These are phyloP conservation scores for Moniliophthora roreri DNA, from an alignment of 1,284 basidiomycete species.

Conservation along the genomic window DNA sequence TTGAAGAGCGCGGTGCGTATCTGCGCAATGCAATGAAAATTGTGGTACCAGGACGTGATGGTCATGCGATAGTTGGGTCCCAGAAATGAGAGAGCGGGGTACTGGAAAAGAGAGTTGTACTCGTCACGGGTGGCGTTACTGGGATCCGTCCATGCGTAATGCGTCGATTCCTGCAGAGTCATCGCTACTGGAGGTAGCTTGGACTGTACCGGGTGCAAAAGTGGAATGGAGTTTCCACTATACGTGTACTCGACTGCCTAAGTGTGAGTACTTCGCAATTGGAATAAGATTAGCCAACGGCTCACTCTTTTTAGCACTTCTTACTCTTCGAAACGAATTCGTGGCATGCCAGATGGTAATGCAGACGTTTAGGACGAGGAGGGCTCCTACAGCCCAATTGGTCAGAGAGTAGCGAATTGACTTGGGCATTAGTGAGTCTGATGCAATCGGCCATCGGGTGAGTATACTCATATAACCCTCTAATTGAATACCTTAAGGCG, in stretches of 20 bases:
- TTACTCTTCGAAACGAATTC: background rate
- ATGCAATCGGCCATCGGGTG: background rate
- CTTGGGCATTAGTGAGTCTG: background rate
- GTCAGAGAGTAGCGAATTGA: background rate
- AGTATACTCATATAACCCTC: too few species aligned
- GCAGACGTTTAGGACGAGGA: background rate
- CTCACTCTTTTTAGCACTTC: background rate
- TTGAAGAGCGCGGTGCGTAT: background rate
- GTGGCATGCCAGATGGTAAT: background rate
- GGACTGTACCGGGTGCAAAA: slow-evolving; percentile 2
- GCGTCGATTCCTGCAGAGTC: slow-evolving; percentile 7
- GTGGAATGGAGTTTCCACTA: slow-evolving; percentile 4
- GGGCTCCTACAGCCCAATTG: background rate
- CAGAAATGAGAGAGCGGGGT: slow-evolving; percentile 3
- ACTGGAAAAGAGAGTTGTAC: slow-evolving; percentile 4
- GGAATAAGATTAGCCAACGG: background rate
- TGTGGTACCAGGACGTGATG: slow-evolving; percentile 8
- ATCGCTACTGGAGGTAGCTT: slow-evolving; percentile 2
- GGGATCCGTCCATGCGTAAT: background rate
- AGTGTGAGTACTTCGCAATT: background rate
- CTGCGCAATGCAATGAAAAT: slow-evolving; percentile 9
- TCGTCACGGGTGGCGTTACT: slow-evolving; percentile 1
- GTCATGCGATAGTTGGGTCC: slow-evolving; percentile 5
- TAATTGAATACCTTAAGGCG: too few species aligned
- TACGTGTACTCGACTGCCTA: background rate